Conservation (phyloP, 257 asterid genomes). For the Solanum stenotomum region DNA sequence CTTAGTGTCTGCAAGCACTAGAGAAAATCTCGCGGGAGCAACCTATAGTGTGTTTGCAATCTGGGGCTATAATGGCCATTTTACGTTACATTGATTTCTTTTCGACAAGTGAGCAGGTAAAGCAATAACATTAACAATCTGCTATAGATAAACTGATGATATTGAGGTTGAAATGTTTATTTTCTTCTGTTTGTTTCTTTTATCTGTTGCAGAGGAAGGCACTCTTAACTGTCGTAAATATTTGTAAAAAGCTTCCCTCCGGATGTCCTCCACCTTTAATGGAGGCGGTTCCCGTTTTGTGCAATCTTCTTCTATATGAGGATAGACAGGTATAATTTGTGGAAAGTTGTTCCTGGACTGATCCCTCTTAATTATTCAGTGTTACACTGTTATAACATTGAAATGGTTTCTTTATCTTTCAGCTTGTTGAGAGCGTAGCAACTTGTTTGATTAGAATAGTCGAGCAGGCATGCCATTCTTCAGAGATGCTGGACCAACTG, state of each 20-base stretch:
- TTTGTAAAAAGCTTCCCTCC: constrained; percentile 72
- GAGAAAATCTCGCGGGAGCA: constrained; percentile 85
- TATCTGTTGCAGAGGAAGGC: constrained; percentile 66
- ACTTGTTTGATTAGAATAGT: constrained; percentile 81
- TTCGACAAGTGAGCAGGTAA: constrained; percentile 91
- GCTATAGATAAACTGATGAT: background rate
- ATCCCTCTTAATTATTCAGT: background rate
- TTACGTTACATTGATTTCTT: constrained; percentile 80
- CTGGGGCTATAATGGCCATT: constrained; percentile 91
- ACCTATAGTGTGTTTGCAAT: constrained; percentile 84
- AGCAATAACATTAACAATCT: background rate
- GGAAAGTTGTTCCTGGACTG: background rate
- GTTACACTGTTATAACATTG: background rate
- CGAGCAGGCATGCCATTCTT: constrained; percentile 45
- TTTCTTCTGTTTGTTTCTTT: constrained; percentile 8
- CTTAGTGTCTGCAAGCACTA: constrained; percentile 90
- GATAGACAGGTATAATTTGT: constrained; percentile 59
- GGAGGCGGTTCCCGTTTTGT: constrained; percentile 91
- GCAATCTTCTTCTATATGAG: constrained; percentile 88
- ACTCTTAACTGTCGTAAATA: constrained; percentile 74
- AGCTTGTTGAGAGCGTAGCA: constrained; percentile 91
- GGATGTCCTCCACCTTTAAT: constrained; percentile 59
- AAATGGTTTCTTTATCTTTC: constrained; percentile 6
- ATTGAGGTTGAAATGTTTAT: constrained; percentile 11
- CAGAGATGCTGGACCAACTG: constrained; percentile 72